Evolutionary conservation across 805 yeast species (phyloP).

Genomic region (Wickerhamomyces chaumierensis): DNA sequence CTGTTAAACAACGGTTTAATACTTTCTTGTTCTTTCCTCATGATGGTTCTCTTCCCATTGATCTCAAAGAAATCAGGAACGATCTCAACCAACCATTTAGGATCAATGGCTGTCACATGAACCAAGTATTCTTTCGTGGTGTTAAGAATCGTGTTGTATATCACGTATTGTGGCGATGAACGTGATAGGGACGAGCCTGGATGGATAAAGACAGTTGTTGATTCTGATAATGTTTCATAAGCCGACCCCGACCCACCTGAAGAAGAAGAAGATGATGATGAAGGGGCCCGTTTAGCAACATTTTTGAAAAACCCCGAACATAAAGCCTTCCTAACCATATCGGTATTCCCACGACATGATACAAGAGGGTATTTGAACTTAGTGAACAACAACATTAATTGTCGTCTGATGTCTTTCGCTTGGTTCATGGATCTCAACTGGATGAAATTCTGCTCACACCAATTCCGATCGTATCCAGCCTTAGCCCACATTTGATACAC

Average conservation of each 20-base stretch:
- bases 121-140: slow-evolving; percentile 91
- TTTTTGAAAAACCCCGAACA: slow-evolving; percentile 62
- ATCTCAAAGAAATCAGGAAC: slow-evolving; percentile 69
- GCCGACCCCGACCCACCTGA: no score
- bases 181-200: slow-evolving; percentile 77
- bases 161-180: slow-evolving; percentile 61
- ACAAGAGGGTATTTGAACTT: slow-evolving; percentile 31
- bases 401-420: slow-evolving; percentile 74
- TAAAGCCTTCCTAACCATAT: slow-evolving; percentile 45
- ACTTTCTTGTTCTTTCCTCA: slow-evolving; percentile 38
- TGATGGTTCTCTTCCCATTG: slow-evolving; percentile 33
- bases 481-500: slow-evolving; percentile 73
- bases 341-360: slow-evolving; percentile 47
- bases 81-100: slow-evolving; percentile 60
- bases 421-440: slow-evolving; percentile 69
- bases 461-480: slow-evolving; percentile 40
- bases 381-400: slow-evolving; percentile 47
- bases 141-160: slow-evolving; percentile 71
- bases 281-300: no score
- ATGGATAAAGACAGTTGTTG: slow-evolving; percentile 69
- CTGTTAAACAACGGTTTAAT: slow-evolving; percentile 65
- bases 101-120: slow-evolving; percentile 71
- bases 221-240: slow-evolving; percentile 58
- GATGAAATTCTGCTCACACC: slow-evolving; percentile 76
- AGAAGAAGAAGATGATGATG: no score